These are phyloP conservation scores for Colletotrichum spaethianum DNA, from an alignment of 2,329 filamentous ascomycete genomes.

Conservation along the genomic window DNA sequence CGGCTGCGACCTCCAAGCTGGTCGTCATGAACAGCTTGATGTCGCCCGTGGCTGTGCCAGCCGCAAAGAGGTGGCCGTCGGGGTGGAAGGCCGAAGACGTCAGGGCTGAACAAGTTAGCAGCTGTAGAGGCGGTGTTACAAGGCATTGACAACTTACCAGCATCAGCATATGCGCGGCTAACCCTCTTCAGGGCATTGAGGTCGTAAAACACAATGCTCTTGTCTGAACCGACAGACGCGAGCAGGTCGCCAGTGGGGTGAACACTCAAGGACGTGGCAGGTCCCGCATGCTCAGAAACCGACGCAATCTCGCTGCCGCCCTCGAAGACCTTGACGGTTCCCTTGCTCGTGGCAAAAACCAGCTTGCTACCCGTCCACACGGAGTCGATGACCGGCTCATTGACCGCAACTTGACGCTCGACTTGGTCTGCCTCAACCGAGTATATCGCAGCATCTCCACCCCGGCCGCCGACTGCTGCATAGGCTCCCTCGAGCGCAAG, in stretches of 20 bases:
- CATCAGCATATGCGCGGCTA: slow-evolving; percentile 84
- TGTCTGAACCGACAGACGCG: slow-evolving; percentile 90
- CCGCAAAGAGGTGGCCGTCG: slow-evolving; percentile 93
- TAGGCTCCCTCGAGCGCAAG: slow-evolving; percentile 71
- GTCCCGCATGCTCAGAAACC: slow-evolving; percentile 86
- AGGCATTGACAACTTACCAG: slow-evolving; percentile 49
- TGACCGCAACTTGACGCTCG: slow-evolving; percentile 76
- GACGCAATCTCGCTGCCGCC: slow-evolving; percentile 77
- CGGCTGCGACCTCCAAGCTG: slow-evolving; percentile 81
- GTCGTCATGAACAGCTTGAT: slow-evolving; percentile 93
- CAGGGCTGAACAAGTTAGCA: slow-evolving; percentile 68
- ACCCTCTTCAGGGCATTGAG: slow-evolving; percentile 76
- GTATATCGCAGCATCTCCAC: slow-evolving; percentile 82
- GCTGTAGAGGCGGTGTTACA: not conserved
- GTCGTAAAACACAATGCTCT: slow-evolving; percentile 94
- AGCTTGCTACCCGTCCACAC: slow-evolving; percentile 78
- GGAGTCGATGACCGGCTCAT: slow-evolving; percentile 76
- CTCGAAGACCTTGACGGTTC: slow-evolving; percentile 85
- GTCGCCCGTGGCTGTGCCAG: slow-evolving; percentile 83
- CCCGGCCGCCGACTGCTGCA: slow-evolving; percentile 81
- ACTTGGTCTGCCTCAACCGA: slow-evolving; percentile 78
- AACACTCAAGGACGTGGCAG: slow-evolving; percentile 81
- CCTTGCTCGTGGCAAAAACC: slow-evolving; percentile 81
- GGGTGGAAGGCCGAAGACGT: slow-evolving; percentile 91
- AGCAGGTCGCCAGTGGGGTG: slow-evolving; percentile 89